These are phyloP conservation scores for Myochromella boudieri DNA, from an alignment of 768 basidiomycete species.

Conservation along the genomic window DNA sequence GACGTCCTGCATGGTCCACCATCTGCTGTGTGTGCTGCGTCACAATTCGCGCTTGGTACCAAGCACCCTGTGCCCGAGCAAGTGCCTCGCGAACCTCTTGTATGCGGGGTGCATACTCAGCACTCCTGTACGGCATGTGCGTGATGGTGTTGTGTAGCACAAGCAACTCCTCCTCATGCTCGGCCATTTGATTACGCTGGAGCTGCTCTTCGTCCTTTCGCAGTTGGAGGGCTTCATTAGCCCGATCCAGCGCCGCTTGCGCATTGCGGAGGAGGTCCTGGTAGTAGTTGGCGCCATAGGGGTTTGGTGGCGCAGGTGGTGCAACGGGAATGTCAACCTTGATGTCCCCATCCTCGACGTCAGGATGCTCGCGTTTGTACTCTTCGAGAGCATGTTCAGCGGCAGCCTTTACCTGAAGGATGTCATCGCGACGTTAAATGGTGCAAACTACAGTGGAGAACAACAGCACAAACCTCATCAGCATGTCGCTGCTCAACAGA, in stretches of 20 bases:
- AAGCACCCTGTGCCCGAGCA: constrained; percentile 3
- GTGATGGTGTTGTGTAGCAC: neutral
- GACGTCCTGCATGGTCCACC: neutral
- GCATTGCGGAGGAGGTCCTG: constrained; percentile 1
- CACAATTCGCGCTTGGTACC: constrained; percentile 7
- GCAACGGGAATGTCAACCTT: constrained; percentile 62
- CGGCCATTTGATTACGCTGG: neutral
- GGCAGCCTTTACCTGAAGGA: constrained; percentile 61
- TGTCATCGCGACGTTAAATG: constrained; percentile 1
- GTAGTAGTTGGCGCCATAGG: neutral
- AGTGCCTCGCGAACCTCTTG: neutral
- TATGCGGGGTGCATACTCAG: neutral
- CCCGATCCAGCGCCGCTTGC: constrained; percentile 5
- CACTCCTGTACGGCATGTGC: neutral
- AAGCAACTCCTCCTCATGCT: neutral
- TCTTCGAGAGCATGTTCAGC: constrained; percentile 66
- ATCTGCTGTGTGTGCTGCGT: neutral
- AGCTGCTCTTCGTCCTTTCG: neutral
- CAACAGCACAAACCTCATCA: constrained; percentile 49
- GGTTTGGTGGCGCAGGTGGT: constrained; percentile 23
- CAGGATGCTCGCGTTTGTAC: constrained; percentile 58
- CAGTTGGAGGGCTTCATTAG: neutral
- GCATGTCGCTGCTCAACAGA: constrained; percentile 61
- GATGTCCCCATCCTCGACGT: constrained; percentile 57
- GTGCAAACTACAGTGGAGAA: neutral